Percentiles rank a stretch among this genome's conserved stretches.
Evolutionary conservation across 2,329 filamentous ascomycete species (phyloP).

Genomic region (Metarhizium robertsii): DNA sequence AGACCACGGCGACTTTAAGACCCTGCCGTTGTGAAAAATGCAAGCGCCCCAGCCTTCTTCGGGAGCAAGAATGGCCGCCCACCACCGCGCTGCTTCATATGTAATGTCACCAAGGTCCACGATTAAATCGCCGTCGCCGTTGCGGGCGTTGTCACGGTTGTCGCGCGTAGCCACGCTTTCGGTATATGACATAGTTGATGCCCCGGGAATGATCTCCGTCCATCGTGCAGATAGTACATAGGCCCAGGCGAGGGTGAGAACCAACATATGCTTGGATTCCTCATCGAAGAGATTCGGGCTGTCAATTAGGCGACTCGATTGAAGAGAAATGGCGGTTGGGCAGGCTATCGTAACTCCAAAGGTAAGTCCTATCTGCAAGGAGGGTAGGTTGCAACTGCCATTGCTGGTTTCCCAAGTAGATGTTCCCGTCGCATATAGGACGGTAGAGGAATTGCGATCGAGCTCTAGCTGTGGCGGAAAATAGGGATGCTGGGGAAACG

Average conservation of each 20-base stretch:
- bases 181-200: slow-evolving; percentile 2
- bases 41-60: slow-evolving; percentile 4
- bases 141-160: neutral
- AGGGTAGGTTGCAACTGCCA: neutral
- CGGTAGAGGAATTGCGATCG: neutral
- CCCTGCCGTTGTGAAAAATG: slow-evolving; percentile 1
- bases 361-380: neutral
- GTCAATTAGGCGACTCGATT: neutral
- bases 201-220: slow-evolving; percentile 7
- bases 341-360: neutral
- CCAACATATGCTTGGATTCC: neutral
- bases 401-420: neutral
- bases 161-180: neutral
- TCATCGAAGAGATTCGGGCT: neutral
- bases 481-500: neutral
- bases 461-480: neutral
- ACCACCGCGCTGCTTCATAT: slow-evolving; percentile 3
- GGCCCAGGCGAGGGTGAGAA: slow-evolving; percentile 10
- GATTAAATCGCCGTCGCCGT: neutral
- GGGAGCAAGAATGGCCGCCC: slow-evolving; percentile 5
- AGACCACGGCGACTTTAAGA: slow-evolving; percentile 6
- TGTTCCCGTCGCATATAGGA: neutral
- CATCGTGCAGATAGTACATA: slow-evolving; percentile 10
- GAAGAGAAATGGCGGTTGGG: neutral
- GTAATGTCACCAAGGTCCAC: slow-evolving; percentile 3